Evolutionary conservation across 2,329 filamentous ascomycete species (phyloP), one percentile per base, ranked within the genome.

Genomic region (Fusarium subglutinans): DNA sequence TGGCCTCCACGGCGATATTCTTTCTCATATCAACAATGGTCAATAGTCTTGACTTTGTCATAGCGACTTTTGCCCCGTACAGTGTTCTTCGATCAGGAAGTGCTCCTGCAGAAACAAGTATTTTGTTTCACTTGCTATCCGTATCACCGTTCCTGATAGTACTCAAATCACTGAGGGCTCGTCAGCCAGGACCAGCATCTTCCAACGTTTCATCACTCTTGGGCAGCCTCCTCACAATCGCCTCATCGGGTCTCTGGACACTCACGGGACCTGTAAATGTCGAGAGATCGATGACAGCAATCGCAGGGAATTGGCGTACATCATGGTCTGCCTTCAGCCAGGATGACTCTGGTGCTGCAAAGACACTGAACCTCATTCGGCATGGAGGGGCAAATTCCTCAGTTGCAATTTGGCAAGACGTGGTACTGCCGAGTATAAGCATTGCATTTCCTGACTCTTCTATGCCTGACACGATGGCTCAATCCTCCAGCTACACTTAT

Each of bases 401-500:
- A 15, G 44, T 15, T 15, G 24, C 24, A 28, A 47, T 47, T 28
- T 47, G 44, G 44, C 44, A 47, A 1, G 45, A 48, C 5, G 14
- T 48, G 1, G 26, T 48, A 5, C 3, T 48, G 0, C 45, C 45
- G 0, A n/a, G 45, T 17, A n/a, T 4, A 0, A n/a, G 20, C 20
- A 0, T 48, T 30, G 14, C 20, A 30, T 28, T 22, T 28, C 45
- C 14, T 17, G 20, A 17, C 7, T 10, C 10, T n/a, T 30, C 45
- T 30, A n/a, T 17, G 14, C 26, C 3, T 0, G 20, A n/a, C 5
- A n/a, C 20, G 0, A 4, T 4, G 7, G 3, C 14, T 30, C 43
- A 47, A 8, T 30, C 56, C 2, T 28, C 33, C 20, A 48, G 37
- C 56, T 59, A 59, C 30, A 40, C 20, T 13, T 59, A 59, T 4